Base-by-base conservation (phyloP, 2,329 filamentous ascomycete genomes). In the Colletotrichum sp. region DNA sequence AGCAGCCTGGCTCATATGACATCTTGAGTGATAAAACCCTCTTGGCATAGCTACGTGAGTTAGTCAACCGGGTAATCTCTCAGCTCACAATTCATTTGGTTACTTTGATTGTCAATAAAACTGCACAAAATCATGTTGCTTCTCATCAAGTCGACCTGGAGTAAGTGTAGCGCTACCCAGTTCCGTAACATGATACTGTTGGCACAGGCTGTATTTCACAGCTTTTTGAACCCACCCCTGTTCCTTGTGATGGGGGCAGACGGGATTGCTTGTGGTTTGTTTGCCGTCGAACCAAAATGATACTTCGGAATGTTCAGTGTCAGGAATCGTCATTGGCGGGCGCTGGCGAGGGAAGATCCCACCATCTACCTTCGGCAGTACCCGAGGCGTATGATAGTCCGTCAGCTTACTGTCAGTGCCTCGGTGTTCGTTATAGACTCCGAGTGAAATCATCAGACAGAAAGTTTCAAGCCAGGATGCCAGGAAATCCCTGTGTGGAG, bases 401-500 rank as follows among this genome's bases (percentile, higher is more conserved):
- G 44, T 49, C 44, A 49, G 44, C 19, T 49, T 49, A 49, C 44
- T n/a, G 44, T 49, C 44, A 49, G 19, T 49, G 44, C 44, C 44
- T 49, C 44, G 44, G 44, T 49, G n/a, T 49, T 49, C 19, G 3
- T 12, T 13, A 22, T 49, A 49, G 44, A 49, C 44, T 49, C 44
- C n/a, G n/a, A 22, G 44, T 49, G 11, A 12, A 49, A 49, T 49
- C 44, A 49, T 49, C 44, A 49, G 5, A 9, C 44, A 22, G 44
- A 49, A 19, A 49, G 19, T 22, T 49, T 49, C 5, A 13, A 22
- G 44, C n/a, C 11, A 49, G 4, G n/a, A 49, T 49, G 0, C 44
- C n/a, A 22, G 19, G 19, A 16, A 82, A 80, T 65, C 87, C 86
- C 29, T 94, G 92, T 92, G 86, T 89, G 0, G 88, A 87, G 0